phyloP scores from a whole-genome alignment of 345 rosid species.

The Euclidium syriacum region DNA sequence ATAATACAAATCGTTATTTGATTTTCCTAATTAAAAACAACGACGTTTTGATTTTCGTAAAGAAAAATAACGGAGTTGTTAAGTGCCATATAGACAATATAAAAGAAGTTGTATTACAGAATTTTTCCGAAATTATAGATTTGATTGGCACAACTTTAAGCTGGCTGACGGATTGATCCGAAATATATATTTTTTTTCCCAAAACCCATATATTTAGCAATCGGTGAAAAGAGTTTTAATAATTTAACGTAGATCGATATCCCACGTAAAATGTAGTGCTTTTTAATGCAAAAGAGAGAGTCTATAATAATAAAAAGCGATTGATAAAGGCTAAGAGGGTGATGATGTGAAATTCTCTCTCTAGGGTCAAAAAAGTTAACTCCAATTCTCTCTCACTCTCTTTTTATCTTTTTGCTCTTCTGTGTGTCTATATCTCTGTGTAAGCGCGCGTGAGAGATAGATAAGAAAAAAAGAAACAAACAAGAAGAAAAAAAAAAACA shows the following conservation, averaged over 20 bases:
- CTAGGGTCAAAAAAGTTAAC: slow-evolving; percentile 26
- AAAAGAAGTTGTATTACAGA: no score
- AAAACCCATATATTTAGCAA: no score
- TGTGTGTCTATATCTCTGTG: background rate
- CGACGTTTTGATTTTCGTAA: no score
- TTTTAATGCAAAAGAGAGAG: slow-evolving; percentile 45
- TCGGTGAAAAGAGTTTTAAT: background rate
- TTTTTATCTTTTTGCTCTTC: slow-evolving; percentile 19
- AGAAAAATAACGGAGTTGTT: no score
- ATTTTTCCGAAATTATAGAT: no score
- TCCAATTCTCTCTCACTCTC: slow-evolving; percentile 17
- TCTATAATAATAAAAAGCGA: slow-evolving; percentile 28
- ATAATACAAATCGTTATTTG: no score
- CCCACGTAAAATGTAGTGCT: slow-evolving; percentile 55
- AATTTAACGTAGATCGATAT: slow-evolving; percentile 25
- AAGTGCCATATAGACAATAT: no score
- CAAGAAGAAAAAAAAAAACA: background rate
- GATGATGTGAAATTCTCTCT: slow-evolving; percentile 22
- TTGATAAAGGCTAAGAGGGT: slow-evolving; percentile 34
- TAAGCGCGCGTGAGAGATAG: slow-evolving; percentile 19
- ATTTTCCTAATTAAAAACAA: no score
- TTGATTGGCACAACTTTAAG: no score
- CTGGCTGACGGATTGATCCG: no score
- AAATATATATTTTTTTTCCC: no score
- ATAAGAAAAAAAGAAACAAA: background rate